These are phyloP conservation scores for Hypoxylon sp. DNA, from an alignment of 2,329 filamentous ascomycete genomes.

Conservation along the genomic window DNA sequence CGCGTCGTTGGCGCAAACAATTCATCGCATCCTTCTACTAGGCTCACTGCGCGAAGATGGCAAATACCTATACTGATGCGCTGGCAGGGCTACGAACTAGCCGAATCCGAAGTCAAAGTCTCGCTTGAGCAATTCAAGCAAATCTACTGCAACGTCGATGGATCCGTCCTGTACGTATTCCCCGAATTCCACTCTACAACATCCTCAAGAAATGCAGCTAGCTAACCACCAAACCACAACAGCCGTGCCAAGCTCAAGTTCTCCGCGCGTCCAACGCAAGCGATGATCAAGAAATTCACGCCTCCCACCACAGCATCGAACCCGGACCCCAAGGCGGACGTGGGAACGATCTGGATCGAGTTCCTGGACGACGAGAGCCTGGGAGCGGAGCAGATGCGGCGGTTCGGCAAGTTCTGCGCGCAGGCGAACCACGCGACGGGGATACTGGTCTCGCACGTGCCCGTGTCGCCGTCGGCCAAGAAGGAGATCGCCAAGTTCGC, in stretches of 20 bases:
- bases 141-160: slow-evolving; percentile 80
- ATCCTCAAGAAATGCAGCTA: slow-evolving; percentile 5
- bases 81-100: slow-evolving; percentile 88
- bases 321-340: slow-evolving; percentile 78
- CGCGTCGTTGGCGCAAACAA: not conserved
- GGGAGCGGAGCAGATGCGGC: slow-evolving; percentile 92
- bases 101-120: slow-evolving; percentile 90
- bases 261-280: slow-evolving; percentile 84
- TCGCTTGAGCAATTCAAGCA: slow-evolving; percentile 84
- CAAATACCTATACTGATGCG: slow-evolving; percentile 44
- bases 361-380: slow-evolving; percentile 85
- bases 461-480: slow-evolving; percentile 87
- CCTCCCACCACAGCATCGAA: slow-evolving; percentile 77
- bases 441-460: slow-evolving; percentile 87
- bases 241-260: slow-evolving; percentile 90
- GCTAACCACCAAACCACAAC: slow-evolving; percentile 31
- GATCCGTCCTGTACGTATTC: slow-evolving; percentile 78
- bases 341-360: slow-evolving; percentile 93
- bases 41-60: slow-evolving; percentile 7
- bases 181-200: slow-evolving; percentile 12
- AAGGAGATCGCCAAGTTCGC: slow-evolving; percentile 86
- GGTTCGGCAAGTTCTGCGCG: slow-evolving; percentile 86
- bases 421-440: slow-evolving; percentile 88
- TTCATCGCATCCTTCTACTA: slow-evolving; percentile 14
- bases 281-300: slow-evolving; percentile 89